Conservation (phyloP, 1,284 basidiomycete genomes). For the Lentinula novae-zelandiae region DNA sequence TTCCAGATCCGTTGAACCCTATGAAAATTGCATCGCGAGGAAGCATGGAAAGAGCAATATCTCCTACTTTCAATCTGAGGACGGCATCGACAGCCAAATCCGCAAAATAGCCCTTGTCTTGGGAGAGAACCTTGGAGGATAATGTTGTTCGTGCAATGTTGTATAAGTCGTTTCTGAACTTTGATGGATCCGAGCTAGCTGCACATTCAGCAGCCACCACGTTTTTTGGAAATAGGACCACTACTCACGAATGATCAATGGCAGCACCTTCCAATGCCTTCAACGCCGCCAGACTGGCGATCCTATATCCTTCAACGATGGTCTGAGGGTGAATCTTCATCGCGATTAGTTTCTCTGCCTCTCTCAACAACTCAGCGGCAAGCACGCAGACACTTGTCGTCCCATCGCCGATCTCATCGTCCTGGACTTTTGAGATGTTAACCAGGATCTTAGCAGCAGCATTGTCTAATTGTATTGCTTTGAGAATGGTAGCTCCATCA, state of each 20-base stretch:
- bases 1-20: conserved; percentile 95
- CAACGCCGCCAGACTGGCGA: conserved; percentile 86
- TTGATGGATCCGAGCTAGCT: conserved; percentile 6
- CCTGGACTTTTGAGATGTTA: conserved; percentile 99
- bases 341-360: conserved; percentile 94
- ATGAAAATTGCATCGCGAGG: not conserved
- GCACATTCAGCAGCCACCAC: not conserved
- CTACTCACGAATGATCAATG: conserved; percentile 77
- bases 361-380: conserved; percentile 88
- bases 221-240: not conserved
- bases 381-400: conserved; percentile 95
- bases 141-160: conserved; percentile 82
- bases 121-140: conserved; percentile 93
- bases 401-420: conserved; percentile 98
- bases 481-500: conserved; percentile 98
- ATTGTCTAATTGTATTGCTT: conserved; percentile 97
- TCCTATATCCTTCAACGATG: conserved; percentile 97
- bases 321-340: conserved; percentile 97
- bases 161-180: conserved; percentile 14
- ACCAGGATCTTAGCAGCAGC: conserved; percentile 99
- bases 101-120: conserved; percentile 98
- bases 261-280: conserved; percentile 81
- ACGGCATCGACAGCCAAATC: conserved; percentile 98
- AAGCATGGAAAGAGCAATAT: not conserved
- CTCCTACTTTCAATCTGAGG: conserved; percentile 79